phyloP scores from a whole-genome alignment of 2,329 filamentous ascomycete species.

The Phialophora verrucosa region DNA sequence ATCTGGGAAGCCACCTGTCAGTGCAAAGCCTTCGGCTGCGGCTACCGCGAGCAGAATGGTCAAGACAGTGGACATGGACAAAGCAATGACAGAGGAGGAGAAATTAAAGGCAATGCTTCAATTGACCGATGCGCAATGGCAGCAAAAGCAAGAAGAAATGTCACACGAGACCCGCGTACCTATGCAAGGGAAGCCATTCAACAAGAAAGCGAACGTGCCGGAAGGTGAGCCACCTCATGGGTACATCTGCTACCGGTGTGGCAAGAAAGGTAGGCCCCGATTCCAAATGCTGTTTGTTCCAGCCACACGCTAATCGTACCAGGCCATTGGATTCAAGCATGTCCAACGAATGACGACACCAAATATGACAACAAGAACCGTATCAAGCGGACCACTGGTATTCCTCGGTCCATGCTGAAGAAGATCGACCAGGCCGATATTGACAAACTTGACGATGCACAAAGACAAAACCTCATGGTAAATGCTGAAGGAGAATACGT shows the following conservation, averaged over 20 bases:
- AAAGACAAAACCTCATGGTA: constrained; percentile 92
- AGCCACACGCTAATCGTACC: constrained; percentile 41
- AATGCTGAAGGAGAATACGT: constrained; percentile 98
- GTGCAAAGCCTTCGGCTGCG: constrained; percentile 68
- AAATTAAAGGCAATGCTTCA: constrained; percentile 91
- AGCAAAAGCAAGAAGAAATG: constrained; percentile 90
- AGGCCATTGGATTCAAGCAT: constrained; percentile 98
- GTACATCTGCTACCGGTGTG: constrained; percentile 95
- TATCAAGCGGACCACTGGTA: constrained; percentile 95
- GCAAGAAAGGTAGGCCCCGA: constrained; percentile 72
- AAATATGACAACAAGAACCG: constrained; percentile 92
- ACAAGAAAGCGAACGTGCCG: constrained; percentile 69
- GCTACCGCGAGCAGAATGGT: constrained; percentile 47
- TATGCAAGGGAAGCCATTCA: constrained; percentile 45
- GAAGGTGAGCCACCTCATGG: constrained; percentile 91
- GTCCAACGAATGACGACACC: constrained; percentile 97
- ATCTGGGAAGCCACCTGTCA: constrained; percentile 90
- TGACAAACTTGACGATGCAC: constrained; percentile 67
- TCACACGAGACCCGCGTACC: constrained; percentile 63
- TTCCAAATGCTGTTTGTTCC: constrained; percentile 8
- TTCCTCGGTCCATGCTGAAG: constrained; percentile 92
- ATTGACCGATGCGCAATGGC: constrained; percentile 88
- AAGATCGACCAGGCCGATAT: constrained; percentile 84
- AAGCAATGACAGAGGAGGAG: constrained; percentile 88
- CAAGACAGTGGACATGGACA: constrained; percentile 65